These are phyloP conservation scores for Apiospora saccharicola DNA, from an alignment of 2,329 filamentous ascomycete genomes.

Conservation along the genomic window DNA sequence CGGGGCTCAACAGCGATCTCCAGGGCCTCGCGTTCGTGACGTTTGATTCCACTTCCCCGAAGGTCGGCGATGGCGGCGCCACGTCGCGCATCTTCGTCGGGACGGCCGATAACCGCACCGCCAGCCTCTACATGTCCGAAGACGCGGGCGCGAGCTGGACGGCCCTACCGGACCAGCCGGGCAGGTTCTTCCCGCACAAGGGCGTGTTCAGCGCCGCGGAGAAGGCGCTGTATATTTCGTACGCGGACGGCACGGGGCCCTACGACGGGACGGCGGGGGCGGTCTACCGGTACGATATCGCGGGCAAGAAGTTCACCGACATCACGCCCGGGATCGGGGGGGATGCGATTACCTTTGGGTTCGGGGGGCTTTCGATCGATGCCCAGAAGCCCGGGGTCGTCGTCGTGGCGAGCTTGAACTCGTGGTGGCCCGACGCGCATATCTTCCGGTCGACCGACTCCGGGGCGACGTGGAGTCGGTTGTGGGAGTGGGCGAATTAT, in stretches of 20 bases:
- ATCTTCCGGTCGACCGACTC: slow-evolving; percentile 64
- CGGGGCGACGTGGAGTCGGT: slow-evolving; percentile 59
- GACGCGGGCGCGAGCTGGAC: slow-evolving; percentile 62
- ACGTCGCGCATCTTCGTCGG: slow-evolving; percentile 66
- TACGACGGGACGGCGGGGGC: slow-evolving; percentile 63
- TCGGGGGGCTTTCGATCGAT: slow-evolving; percentile 63
- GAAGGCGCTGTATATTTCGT: slow-evolving; percentile 62
- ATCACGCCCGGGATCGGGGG: slow-evolving; percentile 61
- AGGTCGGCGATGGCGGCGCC: slow-evolving; percentile 51
- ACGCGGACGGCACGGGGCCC: slow-evolving; percentile 62
- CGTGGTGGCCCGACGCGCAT: slow-evolving; percentile 66
- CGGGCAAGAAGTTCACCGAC: slow-evolving; percentile 57
- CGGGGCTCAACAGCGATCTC: slow-evolving; percentile 54
- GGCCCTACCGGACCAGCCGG: slow-evolving; percentile 58
- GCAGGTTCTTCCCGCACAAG: slow-evolving; percentile 61
- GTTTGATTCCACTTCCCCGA: slow-evolving; percentile 60
- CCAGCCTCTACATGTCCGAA: slow-evolving; percentile 61
- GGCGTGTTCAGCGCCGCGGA: slow-evolving; percentile 57
- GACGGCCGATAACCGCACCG: slow-evolving; percentile 58
- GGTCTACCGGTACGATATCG: slow-evolving; percentile 62
- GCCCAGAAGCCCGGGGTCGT: slow-evolving; percentile 61
- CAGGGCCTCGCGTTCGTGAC: slow-evolving; percentile 61
- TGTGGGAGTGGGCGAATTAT: slow-evolving; percentile 60
- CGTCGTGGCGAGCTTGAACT: slow-evolving; percentile 64
- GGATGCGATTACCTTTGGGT: slow-evolving; percentile 57